Evolutionary conservation across 768 basidiomycete species (phyloP).

Genomic region (Pholiota conissans): DNA sequence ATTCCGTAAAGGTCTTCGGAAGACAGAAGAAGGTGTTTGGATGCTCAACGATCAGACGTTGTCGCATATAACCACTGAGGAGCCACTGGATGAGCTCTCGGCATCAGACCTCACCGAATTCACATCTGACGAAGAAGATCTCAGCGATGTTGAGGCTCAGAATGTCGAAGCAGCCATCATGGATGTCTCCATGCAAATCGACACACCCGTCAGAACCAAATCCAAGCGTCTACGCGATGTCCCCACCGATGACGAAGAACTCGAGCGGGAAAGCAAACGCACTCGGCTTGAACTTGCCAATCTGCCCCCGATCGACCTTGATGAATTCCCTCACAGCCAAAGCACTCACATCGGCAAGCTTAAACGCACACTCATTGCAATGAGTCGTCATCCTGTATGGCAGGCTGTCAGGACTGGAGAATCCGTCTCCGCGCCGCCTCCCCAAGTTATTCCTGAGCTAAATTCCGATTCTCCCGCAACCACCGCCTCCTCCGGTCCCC

Average conservation of each 20-base stretch:
- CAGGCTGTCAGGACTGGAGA: background rate
- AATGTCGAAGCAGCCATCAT: constrained; percentile 14
- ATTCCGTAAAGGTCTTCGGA: constrained; percentile 23
- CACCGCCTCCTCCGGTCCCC: background rate
- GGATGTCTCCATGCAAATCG: background rate
- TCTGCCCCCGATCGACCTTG: background rate
- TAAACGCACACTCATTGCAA: constrained; percentile 8
- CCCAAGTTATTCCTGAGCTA: background rate
- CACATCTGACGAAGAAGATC: constrained; percentile 17
- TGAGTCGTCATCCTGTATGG: constrained; percentile 1
- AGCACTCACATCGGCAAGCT: constrained; percentile 2
- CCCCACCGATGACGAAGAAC: constrained; percentile 8
- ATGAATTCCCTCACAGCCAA: background rate
- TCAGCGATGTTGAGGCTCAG: constrained; percentile 16
- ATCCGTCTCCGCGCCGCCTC: background rate
- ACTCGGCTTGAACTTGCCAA: constrained; percentile 3
- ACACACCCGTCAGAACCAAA: background rate
- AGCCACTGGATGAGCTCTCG: constrained; percentile 7
- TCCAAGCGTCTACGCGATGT: constrained; percentile 5
- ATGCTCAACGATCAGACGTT: constrained; percentile 10
- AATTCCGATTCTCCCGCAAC: background rate
- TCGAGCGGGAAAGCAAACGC: constrained; percentile 7
- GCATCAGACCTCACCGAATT: constrained; percentile 23
- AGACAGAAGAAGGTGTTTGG: constrained; percentile 18
- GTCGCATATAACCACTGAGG: constrained; percentile 13